Conservation (phyloP, 306 rosid genomes). For the Glycine latifolia region DNA sequence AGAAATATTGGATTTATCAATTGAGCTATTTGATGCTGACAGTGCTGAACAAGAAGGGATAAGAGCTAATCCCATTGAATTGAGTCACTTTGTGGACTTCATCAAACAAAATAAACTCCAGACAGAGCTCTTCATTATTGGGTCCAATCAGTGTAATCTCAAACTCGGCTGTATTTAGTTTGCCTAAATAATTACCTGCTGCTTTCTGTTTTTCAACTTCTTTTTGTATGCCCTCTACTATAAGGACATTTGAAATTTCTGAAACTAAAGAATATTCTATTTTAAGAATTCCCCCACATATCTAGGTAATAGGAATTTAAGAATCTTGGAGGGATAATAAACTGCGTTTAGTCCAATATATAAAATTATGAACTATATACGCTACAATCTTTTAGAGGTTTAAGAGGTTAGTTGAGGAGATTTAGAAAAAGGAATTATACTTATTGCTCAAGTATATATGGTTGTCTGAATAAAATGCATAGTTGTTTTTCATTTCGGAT, state of each 20-base stretch:
- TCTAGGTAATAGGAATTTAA: conserved; percentile 13
- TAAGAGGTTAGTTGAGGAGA: conserved; percentile 24
- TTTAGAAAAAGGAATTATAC: neutral
- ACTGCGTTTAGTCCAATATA: neutral
- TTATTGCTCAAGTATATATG: neutral
- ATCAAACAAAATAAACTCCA: conserved; percentile 70
- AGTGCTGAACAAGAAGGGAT: conserved; percentile 94
- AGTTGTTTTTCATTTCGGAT: neutral
- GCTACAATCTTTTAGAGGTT: neutral
- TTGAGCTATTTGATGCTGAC: conserved; percentile 51
- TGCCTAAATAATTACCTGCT: conserved; percentile 15
- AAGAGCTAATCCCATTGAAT: conserved; percentile 69
- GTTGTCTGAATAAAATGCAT: neutral
- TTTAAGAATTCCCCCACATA: neutral
- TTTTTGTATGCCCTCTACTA: neutral
- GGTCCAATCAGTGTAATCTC: conserved; percentile 75
- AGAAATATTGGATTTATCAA: conserved; percentile 40
- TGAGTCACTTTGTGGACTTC: conserved; percentile 70
- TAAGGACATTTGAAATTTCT: neutral
- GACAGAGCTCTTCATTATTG: conserved; percentile 76
- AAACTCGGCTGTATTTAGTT: conserved; percentile 24
- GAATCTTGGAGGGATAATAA: conserved; percentile 19
- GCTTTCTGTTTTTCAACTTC: conserved; percentile 7
- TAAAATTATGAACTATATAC: neutral
- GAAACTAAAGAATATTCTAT: conserved; percentile 4